Conservation (phyloP, 2,329 filamentous ascomycete species). For the Stachybotrys chartarum region DNA sequence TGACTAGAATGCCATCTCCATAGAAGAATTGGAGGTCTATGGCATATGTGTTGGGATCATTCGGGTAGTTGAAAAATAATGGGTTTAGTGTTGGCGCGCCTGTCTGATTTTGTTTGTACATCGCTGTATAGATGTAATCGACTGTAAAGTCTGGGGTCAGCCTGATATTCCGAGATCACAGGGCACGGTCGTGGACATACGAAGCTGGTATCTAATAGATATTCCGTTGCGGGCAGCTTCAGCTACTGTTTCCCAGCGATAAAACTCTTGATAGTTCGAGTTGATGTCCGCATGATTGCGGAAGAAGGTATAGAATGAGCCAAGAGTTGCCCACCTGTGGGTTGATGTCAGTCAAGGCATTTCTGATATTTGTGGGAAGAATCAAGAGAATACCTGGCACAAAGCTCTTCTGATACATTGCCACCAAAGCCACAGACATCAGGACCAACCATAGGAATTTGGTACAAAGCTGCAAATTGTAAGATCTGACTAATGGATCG, state of each 20-base stretch:
- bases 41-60: slow-evolving; percentile 32
- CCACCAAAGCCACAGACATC: slow-evolving; percentile 73
- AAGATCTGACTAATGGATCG: slow-evolving; percentile 51
- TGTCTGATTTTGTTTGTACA: slow-evolving; percentile 50
- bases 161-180: no score
- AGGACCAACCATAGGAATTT: slow-evolving; percentile 60
- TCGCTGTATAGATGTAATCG: slow-evolving; percentile 69
- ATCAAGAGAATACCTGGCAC: slow-evolving; percentile 6
- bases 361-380: no score
- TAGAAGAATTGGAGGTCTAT: slow-evolving; percentile 43
- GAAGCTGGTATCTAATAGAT: slow-evolving; percentile 58
- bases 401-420: slow-evolving; percentile 32
- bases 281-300: slow-evolving; percentile 54
- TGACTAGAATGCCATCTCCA: slow-evolving; percentile 36
- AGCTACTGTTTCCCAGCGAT: slow-evolving; percentile 56
- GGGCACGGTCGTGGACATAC: slow-evolving; percentile 3
- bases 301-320: slow-evolving; percentile 62
- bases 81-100: slow-evolving; percentile 63
- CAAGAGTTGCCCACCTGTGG: slow-evolving; percentile 57
- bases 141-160: slow-evolving; percentile 22
- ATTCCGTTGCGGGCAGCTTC: slow-evolving; percentile 60
- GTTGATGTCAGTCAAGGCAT: no score
- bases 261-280: slow-evolving; percentile 51
- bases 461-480: slow-evolving; percentile 57
- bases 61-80: slow-evolving; percentile 61